Evolutionary conservation across 2,329 filamentous ascomycete species (phyloP).

Genomic region (Cordyceps fumosorosea): DNA sequence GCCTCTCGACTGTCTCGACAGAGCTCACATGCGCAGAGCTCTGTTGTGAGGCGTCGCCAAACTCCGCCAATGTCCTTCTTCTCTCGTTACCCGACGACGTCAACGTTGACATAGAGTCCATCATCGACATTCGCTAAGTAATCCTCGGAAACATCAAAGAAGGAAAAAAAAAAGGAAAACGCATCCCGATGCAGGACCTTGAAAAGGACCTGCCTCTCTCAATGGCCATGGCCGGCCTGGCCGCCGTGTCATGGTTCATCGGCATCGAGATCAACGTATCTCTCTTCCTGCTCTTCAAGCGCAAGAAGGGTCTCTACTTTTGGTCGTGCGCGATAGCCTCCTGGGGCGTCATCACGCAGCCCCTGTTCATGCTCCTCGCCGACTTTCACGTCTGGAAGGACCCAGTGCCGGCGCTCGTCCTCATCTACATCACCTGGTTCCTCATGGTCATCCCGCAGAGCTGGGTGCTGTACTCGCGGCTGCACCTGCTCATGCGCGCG

Average conservation of each 20-base stretch:
- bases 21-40: no score
- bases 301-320: constrained; percentile 25
- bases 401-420: constrained; percentile 12
- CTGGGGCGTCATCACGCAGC: constrained; percentile 25
- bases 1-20: no score
- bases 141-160: no score
- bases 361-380: constrained; percentile 38
- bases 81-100: no score
- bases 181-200: constrained; percentile 15
- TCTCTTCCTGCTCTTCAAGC: constrained; percentile 24
- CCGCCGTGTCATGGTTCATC: constrained; percentile 28
- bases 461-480: constrained; percentile 52
- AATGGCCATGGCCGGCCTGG: constrained; percentile 30
- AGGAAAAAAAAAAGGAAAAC: no score
- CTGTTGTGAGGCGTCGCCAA: no score
- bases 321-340: constrained; percentile 26
- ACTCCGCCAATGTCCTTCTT: no score
- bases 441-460: constrained; percentile 53
- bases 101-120: no score
- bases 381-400: constrained; percentile 17
- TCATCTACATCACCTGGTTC: constrained; percentile 20
- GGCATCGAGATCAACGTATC: constrained; percentile 24
- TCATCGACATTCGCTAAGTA: no score
- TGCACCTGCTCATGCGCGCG: constrained; percentile 52
- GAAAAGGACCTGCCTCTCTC: constrained; percentile 19